Evolutionary conservation across 169 alveolate species (phyloP).

Genomic region (Plasmodium yoelii): DNA sequence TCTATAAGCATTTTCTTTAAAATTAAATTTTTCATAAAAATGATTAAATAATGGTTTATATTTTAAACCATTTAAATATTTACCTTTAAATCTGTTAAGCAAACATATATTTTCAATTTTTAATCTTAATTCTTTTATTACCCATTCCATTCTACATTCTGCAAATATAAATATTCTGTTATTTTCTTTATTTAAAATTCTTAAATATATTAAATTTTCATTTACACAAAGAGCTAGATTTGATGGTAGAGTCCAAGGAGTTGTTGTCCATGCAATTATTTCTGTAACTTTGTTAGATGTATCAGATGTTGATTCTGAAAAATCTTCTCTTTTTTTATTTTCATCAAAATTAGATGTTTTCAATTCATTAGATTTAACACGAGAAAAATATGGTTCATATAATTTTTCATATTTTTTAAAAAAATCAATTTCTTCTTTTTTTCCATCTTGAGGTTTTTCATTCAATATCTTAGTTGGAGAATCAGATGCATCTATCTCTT

Average conservation of each 20-base stretch:
- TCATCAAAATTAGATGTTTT: not conserved
- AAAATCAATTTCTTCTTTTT: not conserved
- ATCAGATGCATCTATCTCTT: not conserved
- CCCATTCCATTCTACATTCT: slow-evolving; percentile 89
- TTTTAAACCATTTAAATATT: slow-evolving; percentile 89
- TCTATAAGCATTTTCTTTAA: slow-evolving; percentile 80
- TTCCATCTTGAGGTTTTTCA: too few relatives aligned
- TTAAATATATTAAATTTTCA: slow-evolving; percentile 93
- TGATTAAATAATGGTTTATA: slow-evolving; percentile 95
- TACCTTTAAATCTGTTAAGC: slow-evolving; percentile 88
- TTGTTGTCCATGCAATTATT: slow-evolving; percentile 99
- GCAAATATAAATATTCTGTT: slow-evolving; percentile 89
- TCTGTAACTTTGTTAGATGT: not conserved
- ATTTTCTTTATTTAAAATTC: slow-evolving; percentile 84
- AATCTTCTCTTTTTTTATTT: not conserved
- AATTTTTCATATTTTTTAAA: slow-evolving; percentile 80
- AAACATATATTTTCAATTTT: slow-evolving; percentile 81
- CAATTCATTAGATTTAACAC: not conserved
- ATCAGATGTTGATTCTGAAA: not conserved
- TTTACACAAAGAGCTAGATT: slow-evolving; percentile 96
- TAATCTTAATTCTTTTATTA: slow-evolving; percentile 79
- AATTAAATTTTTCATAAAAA: slow-evolving; percentile 81
- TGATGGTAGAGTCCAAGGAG: slow-evolving; percentile 99
- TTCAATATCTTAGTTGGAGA: too few relatives aligned
- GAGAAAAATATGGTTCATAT: not conserved